Evolutionary conservation across 1,139 yeast species (phyloP).

Genomic region (Blastobotrys raffinosifermentans): DNA sequence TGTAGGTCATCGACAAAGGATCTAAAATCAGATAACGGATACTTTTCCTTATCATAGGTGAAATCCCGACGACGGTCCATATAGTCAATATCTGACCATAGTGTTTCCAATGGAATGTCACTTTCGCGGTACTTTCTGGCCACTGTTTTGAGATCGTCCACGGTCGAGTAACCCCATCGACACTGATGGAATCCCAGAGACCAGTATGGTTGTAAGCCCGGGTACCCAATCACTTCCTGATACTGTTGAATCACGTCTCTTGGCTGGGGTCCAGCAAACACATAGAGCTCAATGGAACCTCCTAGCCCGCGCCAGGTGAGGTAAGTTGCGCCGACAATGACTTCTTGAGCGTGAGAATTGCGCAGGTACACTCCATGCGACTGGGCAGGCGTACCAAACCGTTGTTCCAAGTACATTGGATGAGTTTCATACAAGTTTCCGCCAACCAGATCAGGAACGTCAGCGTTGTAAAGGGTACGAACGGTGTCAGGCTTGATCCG

Average conservation of each 20-base stretch:
- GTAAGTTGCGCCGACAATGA: slow-evolving; percentile 17
- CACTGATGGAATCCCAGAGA: slow-evolving; percentile 24
- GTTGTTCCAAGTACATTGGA: slow-evolving; percentile 31
- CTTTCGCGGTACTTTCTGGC: slow-evolving; percentile 8
- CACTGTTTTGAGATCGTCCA: slow-evolving; percentile 13
- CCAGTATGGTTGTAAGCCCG: slow-evolving; percentile 33
- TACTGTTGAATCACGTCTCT: slow-evolving; percentile 31
- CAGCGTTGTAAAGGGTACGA: slow-evolving; percentile 21
- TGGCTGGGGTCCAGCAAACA: slow-evolving; percentile 35
- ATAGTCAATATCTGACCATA: slow-evolving; percentile 20
- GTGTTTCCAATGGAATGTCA: slow-evolving; percentile 18
- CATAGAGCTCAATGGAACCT: slow-evolving; percentile 31
- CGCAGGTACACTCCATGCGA: slow-evolving; percentile 22
- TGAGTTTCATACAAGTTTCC: slow-evolving; percentile 24
- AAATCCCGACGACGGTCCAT: slow-evolving; percentile 33
- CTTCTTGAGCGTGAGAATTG: slow-evolving; percentile 25
- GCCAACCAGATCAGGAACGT: slow-evolving; percentile 15
- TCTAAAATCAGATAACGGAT: slow-evolving; percentile 24
- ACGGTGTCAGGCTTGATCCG: slow-evolving; percentile 28
- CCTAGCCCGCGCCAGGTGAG: slow-evolving; percentile 27
- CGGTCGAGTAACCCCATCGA: slow-evolving; percentile 16
- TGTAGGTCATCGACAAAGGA: slow-evolving; percentile 29
- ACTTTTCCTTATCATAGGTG: slow-evolving; percentile 31
- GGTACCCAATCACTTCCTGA: slow-evolving; percentile 27
- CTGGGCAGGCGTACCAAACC: slow-evolving; percentile 10